phyloP scores from a whole-genome alignment of 345 rosid species.

The Carallia brachiata region DNA sequence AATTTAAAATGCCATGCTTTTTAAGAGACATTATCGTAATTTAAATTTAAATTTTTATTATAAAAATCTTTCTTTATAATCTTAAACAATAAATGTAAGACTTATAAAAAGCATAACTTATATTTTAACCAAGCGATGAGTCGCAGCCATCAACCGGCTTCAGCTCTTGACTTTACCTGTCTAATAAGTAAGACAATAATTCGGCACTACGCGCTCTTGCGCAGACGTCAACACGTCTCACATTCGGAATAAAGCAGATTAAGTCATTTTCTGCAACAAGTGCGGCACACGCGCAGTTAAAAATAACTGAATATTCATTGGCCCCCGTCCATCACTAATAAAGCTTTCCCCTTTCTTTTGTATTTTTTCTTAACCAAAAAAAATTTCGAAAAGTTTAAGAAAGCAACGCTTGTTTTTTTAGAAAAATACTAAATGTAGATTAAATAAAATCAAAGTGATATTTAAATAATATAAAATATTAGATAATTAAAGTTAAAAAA shows the following conservation, averaged over 20 bases:
- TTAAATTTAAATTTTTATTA: too few species aligned
- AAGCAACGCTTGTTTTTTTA: constrained; percentile 24
- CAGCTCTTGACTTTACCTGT: constrained; percentile 10
- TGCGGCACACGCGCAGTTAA: not conserved
- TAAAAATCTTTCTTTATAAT: too few species aligned
- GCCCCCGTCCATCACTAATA: constrained; percentile 6
- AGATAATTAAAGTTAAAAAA: too few species aligned
- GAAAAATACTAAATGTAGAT: too few species aligned
- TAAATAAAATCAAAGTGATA: too few species aligned
- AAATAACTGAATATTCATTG: constrained; percentile 12
- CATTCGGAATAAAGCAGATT: too few species aligned
- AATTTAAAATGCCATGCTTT: too few species aligned
- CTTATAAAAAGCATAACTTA: too few species aligned
- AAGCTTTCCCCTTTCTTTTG: not conserved
- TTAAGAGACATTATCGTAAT: too few species aligned
- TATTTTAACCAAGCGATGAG: not conserved
- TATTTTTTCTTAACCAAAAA: not conserved
- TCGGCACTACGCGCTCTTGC: not conserved
- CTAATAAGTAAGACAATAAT: not conserved
- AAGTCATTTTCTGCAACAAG: not conserved
- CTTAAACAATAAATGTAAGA: too few species aligned
- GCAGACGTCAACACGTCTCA: not conserved
- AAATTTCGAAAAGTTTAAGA: constrained; percentile 29
- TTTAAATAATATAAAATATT: too few species aligned
- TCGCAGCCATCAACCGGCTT: not conserved